A percentile compares a stretch with the other conserved stretches of the same genome.
These are phyloP conservation scores for Acarospora socialis DNA, from an alignment of 2,329 filamentous ascomycete genomes.

Conservation along the genomic window DNA sequence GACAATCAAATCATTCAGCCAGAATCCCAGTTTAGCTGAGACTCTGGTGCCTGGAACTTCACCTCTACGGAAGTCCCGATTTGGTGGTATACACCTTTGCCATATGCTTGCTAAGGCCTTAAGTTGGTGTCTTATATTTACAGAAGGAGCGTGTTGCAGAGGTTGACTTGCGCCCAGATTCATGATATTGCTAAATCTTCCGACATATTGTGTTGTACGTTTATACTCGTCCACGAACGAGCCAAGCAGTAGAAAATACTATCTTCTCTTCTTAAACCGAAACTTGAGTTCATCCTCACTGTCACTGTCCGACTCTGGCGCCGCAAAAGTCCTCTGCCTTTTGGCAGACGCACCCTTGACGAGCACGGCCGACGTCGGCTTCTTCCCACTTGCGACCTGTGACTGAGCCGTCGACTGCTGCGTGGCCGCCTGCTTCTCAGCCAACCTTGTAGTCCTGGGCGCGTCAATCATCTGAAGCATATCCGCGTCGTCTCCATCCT, in stretches of 20 bases:
- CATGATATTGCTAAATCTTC: conserved; percentile 1
- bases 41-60: no score
- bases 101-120: no score
- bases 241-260: conserved; percentile 2
- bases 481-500: conserved; percentile 15
- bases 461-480: conserved; percentile 15
- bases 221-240: neutral
- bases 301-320: conserved; percentile 32
- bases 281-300: conserved; percentile 44
- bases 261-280: conserved; percentile 34
- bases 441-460: conserved; percentile 14
- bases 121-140: no score
- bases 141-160: no score
- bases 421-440: conserved; percentile 2
- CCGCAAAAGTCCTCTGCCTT: conserved; percentile 22
- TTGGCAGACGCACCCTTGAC: conserved; percentile 7
- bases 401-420: neutral
- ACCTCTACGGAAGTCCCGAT: no score
- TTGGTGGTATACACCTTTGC: no score
- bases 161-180: neutral
- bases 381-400: conserved; percentile 10
- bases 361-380: conserved; percentile 10
- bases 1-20: no score
- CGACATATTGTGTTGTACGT: conserved; percentile 3
- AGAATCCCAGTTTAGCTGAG: no score